These are phyloP conservation scores for Cadophora gregata DNA, from an alignment of 2,329 filamentous ascomycete species.

Conservation along the genomic window DNA sequence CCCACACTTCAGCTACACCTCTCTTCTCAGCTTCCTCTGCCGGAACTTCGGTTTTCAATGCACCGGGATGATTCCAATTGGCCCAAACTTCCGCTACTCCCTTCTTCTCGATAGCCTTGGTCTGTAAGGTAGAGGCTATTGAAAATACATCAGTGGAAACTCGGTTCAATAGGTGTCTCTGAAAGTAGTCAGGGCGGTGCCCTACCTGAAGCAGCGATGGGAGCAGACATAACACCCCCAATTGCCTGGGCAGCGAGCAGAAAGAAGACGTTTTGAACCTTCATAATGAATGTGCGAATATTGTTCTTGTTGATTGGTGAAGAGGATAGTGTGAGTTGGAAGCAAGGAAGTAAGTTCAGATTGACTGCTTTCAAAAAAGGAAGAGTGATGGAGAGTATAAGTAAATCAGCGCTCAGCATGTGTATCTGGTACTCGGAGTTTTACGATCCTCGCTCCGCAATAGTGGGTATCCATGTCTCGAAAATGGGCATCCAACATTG, in stretches of 20 bases:
- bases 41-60: background rate
- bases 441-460: background rate
- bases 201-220: background rate
- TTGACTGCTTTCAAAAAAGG: background rate
- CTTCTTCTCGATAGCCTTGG: background rate
- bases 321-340: background rate
- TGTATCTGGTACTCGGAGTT: background rate
- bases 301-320: background rate
- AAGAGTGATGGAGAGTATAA: slow-evolving; percentile 1
- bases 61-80: background rate
- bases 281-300: slow-evolving; percentile 4
- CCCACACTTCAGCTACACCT: background rate
- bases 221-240: background rate
- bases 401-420: background rate
- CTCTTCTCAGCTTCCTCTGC: background rate
- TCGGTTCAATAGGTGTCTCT: background rate
- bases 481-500: background rate
- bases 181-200: background rate
- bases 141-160: background rate
- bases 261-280: background rate
- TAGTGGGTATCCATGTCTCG: background rate
- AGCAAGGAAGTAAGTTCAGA: background rate
- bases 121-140: background rate
- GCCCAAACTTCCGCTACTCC: background rate
- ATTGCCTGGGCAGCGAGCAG: background rate